Conservation (phyloP, 495 filamentous ascomycete genomes). For the Aspergillus haitiensis region DNA sequence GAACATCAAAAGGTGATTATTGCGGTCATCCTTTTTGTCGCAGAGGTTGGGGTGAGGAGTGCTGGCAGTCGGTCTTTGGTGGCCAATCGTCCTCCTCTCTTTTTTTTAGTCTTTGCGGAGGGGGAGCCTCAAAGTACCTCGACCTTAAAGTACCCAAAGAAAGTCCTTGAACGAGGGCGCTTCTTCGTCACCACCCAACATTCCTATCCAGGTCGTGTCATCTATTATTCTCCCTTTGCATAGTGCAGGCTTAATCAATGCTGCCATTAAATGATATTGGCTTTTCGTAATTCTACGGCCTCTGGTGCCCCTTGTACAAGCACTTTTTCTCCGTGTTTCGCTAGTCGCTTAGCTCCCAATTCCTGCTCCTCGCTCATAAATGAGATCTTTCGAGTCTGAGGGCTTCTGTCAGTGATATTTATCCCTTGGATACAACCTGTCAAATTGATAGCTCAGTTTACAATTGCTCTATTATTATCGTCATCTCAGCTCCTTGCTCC, state of each 20-base stretch:
- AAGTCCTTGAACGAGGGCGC: slow-evolving; percentile 2
- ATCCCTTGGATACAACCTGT: slow-evolving; percentile 22
- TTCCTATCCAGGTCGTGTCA: background rate
- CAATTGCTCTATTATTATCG: slow-evolving; percentile 8
- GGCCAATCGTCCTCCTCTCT: background rate
- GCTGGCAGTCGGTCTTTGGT: background rate
- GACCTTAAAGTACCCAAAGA: background rate
- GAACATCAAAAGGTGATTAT: background rate
- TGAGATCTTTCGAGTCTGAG: slow-evolving; percentile 15
- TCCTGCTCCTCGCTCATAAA: slow-evolving; percentile 12
- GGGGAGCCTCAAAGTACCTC: background rate
- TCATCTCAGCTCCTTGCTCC: slow-evolving; percentile 12
- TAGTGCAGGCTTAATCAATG: background rate
- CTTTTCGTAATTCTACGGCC: background rate
- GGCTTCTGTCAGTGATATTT: slow-evolving; percentile 8
- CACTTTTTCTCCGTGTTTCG: slow-evolving; percentile 27
- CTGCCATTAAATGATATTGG: background rate
- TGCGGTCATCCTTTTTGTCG: background rate
- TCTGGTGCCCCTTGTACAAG: slow-evolving; percentile 11
- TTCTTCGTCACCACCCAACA: slow-evolving; percentile 6
- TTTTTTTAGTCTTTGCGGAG: background rate
- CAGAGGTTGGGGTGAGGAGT: background rate
- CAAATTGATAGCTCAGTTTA: slow-evolving; percentile 21
- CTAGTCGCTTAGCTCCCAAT: slow-evolving; percentile 16
- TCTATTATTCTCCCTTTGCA: background rate